phyloP scores from a whole-genome alignment of 1,284 basidiomycete species.

The Omphalotus olearius region DNA sequence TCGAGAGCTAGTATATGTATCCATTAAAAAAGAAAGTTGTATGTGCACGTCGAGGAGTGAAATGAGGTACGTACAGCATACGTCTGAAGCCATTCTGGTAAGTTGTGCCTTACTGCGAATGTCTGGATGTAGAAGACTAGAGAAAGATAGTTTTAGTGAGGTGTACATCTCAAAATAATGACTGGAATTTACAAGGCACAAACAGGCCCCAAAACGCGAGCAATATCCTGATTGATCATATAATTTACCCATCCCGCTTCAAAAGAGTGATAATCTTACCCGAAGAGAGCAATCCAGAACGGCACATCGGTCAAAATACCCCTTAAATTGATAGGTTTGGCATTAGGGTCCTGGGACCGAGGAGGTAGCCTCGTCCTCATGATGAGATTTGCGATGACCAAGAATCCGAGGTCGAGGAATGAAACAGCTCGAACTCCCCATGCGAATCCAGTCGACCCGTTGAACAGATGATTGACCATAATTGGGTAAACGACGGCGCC shows the following conservation, averaged over 20 bases:
- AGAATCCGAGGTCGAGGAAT: background rate
- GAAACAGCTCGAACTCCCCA: slow-evolving; percentile 1
- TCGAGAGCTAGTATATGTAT: slow-evolving; percentile 23
- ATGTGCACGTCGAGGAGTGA: no score
- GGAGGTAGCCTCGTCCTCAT: slow-evolving; percentile 4
- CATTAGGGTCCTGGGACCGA: background rate
- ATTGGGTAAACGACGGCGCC: slow-evolving; percentile 30
- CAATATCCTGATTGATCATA: slow-evolving; percentile 6
- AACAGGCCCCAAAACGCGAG: slow-evolving; percentile 19
- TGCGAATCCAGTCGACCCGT: slow-evolving; percentile 16
- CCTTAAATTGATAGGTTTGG: slow-evolving; percentile 3
- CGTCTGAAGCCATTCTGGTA: slow-evolving; percentile 27
- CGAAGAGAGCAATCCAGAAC: slow-evolving; percentile 14
- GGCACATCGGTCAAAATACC: slow-evolving; percentile 19
- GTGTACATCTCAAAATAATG: background rate
- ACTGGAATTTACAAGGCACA: slow-evolving; percentile 14
- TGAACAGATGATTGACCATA: slow-evolving; percentile 34
- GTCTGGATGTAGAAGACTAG: slow-evolving; percentile 17
- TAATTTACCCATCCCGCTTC: no score
- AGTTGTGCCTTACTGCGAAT: slow-evolving; percentile 7
- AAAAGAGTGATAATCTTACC: background rate
- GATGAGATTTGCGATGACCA: slow-evolving; percentile 3
- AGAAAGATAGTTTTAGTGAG: background rate
- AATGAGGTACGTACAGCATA: slow-evolving; percentile 20
- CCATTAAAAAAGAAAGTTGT: background rate